Percentiles rank a stretch among this genome's conserved stretches.
phyloP scores from a whole-genome alignment of 306 rosid species.

The Cucurbita pepo region DNA sequence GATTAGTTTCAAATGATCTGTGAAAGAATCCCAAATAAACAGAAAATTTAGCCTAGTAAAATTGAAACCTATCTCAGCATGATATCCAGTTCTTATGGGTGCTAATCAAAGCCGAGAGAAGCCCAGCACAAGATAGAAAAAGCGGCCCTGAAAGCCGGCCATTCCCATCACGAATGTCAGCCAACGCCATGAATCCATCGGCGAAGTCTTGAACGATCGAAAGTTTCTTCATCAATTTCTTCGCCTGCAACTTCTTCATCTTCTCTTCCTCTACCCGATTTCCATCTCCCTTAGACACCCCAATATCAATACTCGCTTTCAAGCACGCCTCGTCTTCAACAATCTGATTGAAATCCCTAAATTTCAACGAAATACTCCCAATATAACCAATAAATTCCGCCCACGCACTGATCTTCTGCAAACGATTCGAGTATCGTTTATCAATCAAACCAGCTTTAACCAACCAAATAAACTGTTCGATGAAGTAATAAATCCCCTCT shows the following conservation, averaged over 20 bases:
- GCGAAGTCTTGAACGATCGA: constrained; percentile 81
- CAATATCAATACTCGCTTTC: constrained; percentile 30
- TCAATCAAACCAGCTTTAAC: constrained; percentile 57
- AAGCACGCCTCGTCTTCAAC: constrained; percentile 38
- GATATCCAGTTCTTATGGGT: constrained; percentile 83
- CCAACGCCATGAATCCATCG: constrained; percentile 65
- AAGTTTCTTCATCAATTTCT: constrained; percentile 48
- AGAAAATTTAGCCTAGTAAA: background rate
- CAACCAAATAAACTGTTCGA: constrained; percentile 84
- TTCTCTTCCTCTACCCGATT: constrained; percentile 22
- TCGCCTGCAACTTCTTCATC: constrained; percentile 35
- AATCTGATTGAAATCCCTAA: constrained; percentile 35
- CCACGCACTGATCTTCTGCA: constrained; percentile 40
- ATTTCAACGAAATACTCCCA: constrained; percentile 42
- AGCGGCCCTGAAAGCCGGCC: constrained; percentile 39
- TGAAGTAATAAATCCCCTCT: constrained; percentile 61
- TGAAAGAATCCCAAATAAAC: background rate
- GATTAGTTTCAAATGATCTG: background rate
- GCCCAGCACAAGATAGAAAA: constrained; percentile 50
- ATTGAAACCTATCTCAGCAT: constrained; percentile 24
- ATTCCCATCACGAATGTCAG: constrained; percentile 57
- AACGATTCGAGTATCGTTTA: constrained; percentile 12
- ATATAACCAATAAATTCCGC: constrained; percentile 38
- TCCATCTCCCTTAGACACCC: constrained; percentile 16
- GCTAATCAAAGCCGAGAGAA: constrained; percentile 64